These are phyloP conservation scores for Priceomyces haplophilus DNA, from an alignment of 805 yeast genomes.

Conservation along the genomic window DNA sequence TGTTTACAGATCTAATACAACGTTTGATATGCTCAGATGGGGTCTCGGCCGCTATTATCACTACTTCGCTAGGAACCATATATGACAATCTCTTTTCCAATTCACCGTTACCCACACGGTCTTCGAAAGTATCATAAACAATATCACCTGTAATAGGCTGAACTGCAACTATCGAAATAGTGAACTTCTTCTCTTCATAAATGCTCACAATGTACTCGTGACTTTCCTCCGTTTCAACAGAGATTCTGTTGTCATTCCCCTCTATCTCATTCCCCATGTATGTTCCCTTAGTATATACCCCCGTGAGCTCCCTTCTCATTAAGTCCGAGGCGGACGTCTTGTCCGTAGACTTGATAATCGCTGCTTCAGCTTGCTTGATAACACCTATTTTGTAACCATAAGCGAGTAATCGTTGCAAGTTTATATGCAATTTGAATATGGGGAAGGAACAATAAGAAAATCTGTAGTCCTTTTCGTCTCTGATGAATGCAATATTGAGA, in stretches of 20 bases:
- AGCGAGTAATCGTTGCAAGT: constrained; percentile 67
- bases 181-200: constrained; percentile 13
- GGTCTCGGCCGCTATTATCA: constrained; percentile 38
- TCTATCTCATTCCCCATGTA: constrained; percentile 58
- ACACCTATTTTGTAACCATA: constrained; percentile 81
- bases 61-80: constrained; percentile 73
- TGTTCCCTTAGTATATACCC: constrained; percentile 79
- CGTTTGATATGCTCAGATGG: constrained; percentile 18
- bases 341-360: constrained; percentile 63
- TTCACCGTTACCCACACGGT: constrained; percentile 50
- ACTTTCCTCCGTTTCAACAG: constrained; percentile 17
- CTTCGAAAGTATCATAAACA: constrained; percentile 66
- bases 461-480: constrained; percentile 53
- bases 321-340: constrained; percentile 44
- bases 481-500: constrained; percentile 65
- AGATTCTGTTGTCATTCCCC: constrained; percentile 14
- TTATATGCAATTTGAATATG: constrained; percentile 66
- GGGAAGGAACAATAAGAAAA: constrained; percentile 89
- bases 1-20: constrained; percentile 16
- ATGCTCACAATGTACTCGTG: constrained; percentile 50
- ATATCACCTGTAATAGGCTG: constrained; percentile 76
- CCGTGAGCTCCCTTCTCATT: constrained; percentile 65
- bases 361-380: constrained; percentile 80
- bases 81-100: constrained; percentile 73
- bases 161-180: constrained; percentile 55